Base-by-base conservation (phyloP, 192 early-diverging fungal genomes). In the Podila epigama region DNA sequence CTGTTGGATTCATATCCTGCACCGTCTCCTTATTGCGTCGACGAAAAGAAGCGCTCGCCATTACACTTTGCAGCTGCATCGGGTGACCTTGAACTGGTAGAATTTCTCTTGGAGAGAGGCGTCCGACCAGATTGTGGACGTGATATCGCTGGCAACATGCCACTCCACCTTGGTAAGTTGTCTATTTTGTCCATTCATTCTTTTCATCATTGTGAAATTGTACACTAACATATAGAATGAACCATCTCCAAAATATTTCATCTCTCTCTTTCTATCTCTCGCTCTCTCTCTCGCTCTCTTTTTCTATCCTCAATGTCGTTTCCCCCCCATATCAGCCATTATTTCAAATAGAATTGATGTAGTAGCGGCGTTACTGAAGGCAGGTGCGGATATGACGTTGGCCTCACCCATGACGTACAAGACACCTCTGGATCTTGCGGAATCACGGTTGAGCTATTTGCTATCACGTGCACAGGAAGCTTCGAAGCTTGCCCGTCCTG, bases 401-500 rank as follows among this genome's bases (percentile, higher is more conserved):
- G 73, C 73, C 9, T 77, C 73, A 9, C 73, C 73, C 16, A 77
- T 77, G 73, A 77, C 73, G 9, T 66, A 68, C 56, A 77, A 77
- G 36, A 77, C 73, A 20, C 73, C 73, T 4, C 50, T 77, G 44
- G 73, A 77, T 16, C 55, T 77, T 1, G 73, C 73, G 58, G 73
- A 77, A 54, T 77, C 73, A 2, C 40, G 73, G 5, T 41, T 77
- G 25, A 68, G 66, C 27, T 77, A 77, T 53, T 29, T 77, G 16
- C 53, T 77, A 9, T 68, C 73, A 11, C 33, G 66, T 18, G 73
- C 73, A 25, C 73, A 77, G 33, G 73, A 77, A 29, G 41, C 44
- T 2, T 52, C 60, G 54, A 64, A 40, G 34, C 56, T 54, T 6
- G 29, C 52, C 3, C 60, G 34, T 25, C 27, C 63, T 1, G 42